Evolutionary conservation across 306 rosid genomes (phyloP).

Genomic region (Medicago arabica): DNA sequence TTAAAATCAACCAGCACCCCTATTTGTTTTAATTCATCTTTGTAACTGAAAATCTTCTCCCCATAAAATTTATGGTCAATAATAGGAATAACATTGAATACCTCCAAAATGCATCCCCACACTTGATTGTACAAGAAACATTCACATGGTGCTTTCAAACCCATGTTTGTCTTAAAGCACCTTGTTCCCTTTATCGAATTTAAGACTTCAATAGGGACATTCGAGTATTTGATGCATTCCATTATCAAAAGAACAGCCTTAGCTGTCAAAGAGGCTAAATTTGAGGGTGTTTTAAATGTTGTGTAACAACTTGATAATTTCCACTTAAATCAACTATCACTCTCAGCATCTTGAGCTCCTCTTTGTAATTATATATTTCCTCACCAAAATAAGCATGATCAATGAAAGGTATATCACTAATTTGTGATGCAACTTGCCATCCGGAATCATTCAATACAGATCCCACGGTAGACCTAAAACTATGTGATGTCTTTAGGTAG

Average conservation of each 20-base stretch:
- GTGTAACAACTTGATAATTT: background rate
- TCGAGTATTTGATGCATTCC: background rate
- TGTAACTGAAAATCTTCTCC: conserved; percentile 29
- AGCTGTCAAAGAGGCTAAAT: background rate
- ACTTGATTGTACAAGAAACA: conserved; percentile 23
- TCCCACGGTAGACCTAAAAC: conserved; percentile 63
- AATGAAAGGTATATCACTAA: conserved; percentile 61
- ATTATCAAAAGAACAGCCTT: background rate
- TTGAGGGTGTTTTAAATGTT: conserved; percentile 32
- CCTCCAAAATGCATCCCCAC: conserved; percentile 42
- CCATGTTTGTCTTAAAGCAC: background rate
- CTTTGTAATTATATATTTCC: conserved; percentile 48
- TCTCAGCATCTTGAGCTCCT: conserved; percentile 67
- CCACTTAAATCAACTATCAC: conserved; percentile 50
- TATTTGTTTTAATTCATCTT: conserved; percentile 42
- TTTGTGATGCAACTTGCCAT: conserved; percentile 62
- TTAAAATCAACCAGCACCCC: conserved; percentile 70
- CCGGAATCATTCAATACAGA: conserved; percentile 57
- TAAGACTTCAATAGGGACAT: background rate
- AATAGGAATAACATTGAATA: conserved; percentile 56
- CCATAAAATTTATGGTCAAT: conserved; percentile 61
- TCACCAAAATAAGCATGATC: conserved; percentile 47
- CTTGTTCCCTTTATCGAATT: background rate
- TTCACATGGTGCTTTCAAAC: background rate
- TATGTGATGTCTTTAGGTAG: conserved; percentile 58